phyloP scores from a whole-genome alignment of 2,329 filamentous ascomycete species.

The Hymenoscyphus albidus region DNA sequence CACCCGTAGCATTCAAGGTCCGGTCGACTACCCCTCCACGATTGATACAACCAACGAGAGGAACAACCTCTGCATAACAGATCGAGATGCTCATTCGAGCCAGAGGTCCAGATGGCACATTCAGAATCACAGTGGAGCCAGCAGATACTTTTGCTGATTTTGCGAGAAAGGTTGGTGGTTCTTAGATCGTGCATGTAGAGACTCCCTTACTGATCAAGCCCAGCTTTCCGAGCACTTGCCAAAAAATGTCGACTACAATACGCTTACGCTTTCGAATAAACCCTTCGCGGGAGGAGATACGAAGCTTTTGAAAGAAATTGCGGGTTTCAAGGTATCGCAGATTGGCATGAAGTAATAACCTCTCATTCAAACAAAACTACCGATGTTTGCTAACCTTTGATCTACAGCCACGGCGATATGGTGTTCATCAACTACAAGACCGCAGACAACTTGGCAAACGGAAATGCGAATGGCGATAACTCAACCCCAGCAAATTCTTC shows the following conservation, averaged over 20 bases:
- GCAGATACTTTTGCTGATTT: slow-evolving; percentile 68
- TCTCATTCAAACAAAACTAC: neutral
- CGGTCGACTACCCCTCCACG: slow-evolving; percentile 1
- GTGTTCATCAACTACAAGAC: slow-evolving; percentile 81
- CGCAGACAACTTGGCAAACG: slow-evolving; percentile 44
- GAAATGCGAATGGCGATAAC: slow-evolving; percentile 40
- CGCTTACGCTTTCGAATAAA: slow-evolving; percentile 59
- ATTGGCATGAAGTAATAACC: slow-evolving; percentile 55
- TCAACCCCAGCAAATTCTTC: slow-evolving; percentile 35
- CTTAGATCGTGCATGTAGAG: neutral
- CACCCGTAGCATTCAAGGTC: neutral
- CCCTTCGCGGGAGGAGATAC: slow-evolving; percentile 48
- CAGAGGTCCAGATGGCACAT: slow-evolving; percentile 87
- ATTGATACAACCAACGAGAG: slow-evolving; percentile 36
- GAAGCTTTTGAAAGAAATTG: slow-evolving; percentile 56
- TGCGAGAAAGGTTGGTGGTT: slow-evolving; percentile 45
- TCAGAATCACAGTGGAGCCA: slow-evolving; percentile 75
- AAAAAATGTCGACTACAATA: slow-evolving; percentile 55
- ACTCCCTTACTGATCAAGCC: slow-evolving; percentile 18
- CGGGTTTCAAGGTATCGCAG: slow-evolving; percentile 51
- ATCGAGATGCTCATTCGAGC: slow-evolving; percentile 56
- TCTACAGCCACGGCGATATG: slow-evolving; percentile 76
- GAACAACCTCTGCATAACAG: slow-evolving; percentile 50
- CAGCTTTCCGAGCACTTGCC: slow-evolving; percentile 59
- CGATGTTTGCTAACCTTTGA: neutral